phyloP scores from a whole-genome alignment of 495 filamentous ascomycete species.

The Lophiotrema nucula region DNA sequence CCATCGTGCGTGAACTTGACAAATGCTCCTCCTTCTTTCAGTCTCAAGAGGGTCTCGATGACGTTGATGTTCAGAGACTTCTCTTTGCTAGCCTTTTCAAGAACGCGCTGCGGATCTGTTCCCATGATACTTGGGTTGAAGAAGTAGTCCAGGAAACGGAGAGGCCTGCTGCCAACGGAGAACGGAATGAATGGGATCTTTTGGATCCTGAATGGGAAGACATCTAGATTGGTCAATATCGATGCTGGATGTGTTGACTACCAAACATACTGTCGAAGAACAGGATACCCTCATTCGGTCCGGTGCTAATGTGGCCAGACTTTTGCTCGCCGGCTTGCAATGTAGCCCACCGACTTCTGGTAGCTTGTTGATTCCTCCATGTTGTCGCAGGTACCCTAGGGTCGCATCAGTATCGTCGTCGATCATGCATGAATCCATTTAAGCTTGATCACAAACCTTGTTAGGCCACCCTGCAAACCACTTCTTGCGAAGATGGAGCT shows the following conservation, averaged over 20 bases:
- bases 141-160: slow-evolving; percentile 61
- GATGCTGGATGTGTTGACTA: no score
- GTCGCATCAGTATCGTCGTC: no score
- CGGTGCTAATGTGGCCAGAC: slow-evolving; percentile 72
- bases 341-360: slow-evolving; percentile 9
- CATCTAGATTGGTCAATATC: slow-evolving; percentile 52
- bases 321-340: slow-evolving; percentile 52
- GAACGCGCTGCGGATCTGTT: slow-evolving; percentile 63
- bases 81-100: slow-evolving; percentile 34
- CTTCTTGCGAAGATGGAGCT: no score
- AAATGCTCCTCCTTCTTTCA: slow-evolving; percentile 92
- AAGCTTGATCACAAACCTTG: no score
- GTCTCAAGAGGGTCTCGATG: slow-evolving; percentile 72
- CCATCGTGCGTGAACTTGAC: slow-evolving; percentile 74
- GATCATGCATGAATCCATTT: no score
- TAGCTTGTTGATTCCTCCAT: no score
- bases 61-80: slow-evolving; percentile 56
- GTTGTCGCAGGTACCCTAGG: no score
- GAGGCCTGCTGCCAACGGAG: slow-evolving; percentile 53
- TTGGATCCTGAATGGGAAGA: slow-evolving; percentile 77
- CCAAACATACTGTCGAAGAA: slow-evolving; percentile 81
- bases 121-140: slow-evolving; percentile 57
- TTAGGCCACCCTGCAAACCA: no score
- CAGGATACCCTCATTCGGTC: slow-evolving; percentile 71
- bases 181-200: slow-evolving; percentile 62